phyloP scores from a whole-genome alignment of 371 early-diverging fungal genomes.

The Lichtheimia corymbifera region DNA sequence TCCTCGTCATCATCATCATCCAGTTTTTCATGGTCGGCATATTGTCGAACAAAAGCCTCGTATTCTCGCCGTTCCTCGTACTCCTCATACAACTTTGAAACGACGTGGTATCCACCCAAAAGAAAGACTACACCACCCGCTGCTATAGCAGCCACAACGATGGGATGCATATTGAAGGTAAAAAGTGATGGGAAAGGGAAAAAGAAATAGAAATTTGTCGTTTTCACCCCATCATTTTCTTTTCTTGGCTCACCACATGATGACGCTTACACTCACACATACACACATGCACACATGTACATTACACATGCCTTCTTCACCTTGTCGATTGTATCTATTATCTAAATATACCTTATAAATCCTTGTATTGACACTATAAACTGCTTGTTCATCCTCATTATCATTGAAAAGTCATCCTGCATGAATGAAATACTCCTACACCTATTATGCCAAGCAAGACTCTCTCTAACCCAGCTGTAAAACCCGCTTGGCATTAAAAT shows the following conservation, averaged over 20 bases:
- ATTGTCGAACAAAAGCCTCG: conserved; percentile 1
- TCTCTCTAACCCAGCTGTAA: no score
- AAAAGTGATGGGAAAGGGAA: neutral
- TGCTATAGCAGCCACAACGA: neutral
- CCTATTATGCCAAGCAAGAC: no score
- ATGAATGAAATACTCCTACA: no score
- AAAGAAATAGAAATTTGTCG: neutral
- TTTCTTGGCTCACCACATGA: neutral
- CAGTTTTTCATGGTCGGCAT: conserved; percentile 3
- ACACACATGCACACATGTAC: no score
- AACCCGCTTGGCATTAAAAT: no score
- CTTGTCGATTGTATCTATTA: no score
- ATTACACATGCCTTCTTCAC: no score
- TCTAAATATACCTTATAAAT: no score
- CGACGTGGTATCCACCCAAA: conserved; percentile 5
- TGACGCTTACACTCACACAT: neutral
- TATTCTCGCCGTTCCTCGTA: conserved; percentile 3
- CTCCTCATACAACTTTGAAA: neutral
- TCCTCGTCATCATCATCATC: conserved; percentile 6
- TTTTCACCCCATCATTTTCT: neutral
- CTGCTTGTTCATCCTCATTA: no score
- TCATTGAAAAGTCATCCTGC: no score
- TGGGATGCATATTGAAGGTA: conserved; percentile 3
- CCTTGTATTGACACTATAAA: no score
- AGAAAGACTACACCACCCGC: conserved; percentile 4